Evolutionary conservation across 345 rosid species (phyloP).

Genomic region (Toxicodendron radicans): DNA sequence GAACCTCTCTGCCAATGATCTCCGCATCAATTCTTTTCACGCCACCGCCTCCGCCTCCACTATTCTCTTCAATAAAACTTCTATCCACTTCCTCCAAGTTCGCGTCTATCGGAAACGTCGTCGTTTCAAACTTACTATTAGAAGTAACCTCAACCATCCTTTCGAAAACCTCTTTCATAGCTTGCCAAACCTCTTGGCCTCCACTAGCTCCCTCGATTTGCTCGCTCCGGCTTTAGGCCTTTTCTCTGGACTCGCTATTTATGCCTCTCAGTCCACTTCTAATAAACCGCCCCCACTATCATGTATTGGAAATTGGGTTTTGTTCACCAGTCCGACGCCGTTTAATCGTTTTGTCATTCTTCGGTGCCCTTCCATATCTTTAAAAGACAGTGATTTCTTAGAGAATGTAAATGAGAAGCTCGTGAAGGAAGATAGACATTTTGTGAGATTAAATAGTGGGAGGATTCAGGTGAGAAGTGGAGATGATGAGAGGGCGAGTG

Average conservation of each 20-base stretch:
- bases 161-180: constrained; percentile 34
- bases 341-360: constrained; percentile 84
- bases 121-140: constrained; percentile 39
- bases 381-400: constrained; percentile 44
- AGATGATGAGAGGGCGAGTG: constrained; percentile 17
- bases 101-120: constrained; percentile 46
- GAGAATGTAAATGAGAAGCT: constrained; percentile 68
- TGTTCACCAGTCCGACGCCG: constrained; percentile 80
- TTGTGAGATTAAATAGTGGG: constrained; percentile 66
- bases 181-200: constrained; percentile 40
- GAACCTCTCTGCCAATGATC: constrained; percentile 21
- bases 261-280: constrained; percentile 27
- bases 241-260: constrained; percentile 61
- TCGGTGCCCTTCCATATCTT: constrained; percentile 79
- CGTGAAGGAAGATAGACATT: constrained; percentile 75
- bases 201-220: constrained; percentile 40
- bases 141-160: constrained; percentile 26
- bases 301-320: constrained; percentile 70
- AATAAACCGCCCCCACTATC: neutral
- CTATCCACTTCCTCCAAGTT: constrained; percentile 32
- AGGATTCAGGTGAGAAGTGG: constrained; percentile 36
- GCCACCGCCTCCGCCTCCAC: constrained; percentile 25
- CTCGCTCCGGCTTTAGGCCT: constrained; percentile 57
- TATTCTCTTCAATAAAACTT: constrained; percentile 13
- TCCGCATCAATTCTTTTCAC: constrained; percentile 27